Percentiles rank a stretch among this genome's conserved stretches.
phyloP scores from a whole-genome alignment of 1,284 basidiomycete species.

The Coniferiporia sulphurascens region DNA sequence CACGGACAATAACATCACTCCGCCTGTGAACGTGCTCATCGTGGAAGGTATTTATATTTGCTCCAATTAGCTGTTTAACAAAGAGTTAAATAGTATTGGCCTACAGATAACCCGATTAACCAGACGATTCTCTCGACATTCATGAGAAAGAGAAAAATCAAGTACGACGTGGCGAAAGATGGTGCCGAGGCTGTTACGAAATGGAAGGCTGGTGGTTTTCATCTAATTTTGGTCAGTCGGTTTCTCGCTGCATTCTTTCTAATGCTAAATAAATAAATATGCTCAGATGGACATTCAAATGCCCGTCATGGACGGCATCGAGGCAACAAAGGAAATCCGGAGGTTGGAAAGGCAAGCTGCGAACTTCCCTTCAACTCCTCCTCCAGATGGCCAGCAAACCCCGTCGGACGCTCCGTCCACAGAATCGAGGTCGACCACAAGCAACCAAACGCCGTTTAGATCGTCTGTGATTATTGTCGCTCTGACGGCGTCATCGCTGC shows the following conservation, averaged over 20 bases:
- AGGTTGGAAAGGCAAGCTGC: constrained; percentile 73
- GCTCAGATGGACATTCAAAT: constrained; percentile 98
- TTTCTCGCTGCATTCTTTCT: constrained; percentile 1
- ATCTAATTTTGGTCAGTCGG: constrained; percentile 83
- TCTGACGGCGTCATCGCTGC: constrained; percentile 89
- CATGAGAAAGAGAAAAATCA: constrained; percentile 95
- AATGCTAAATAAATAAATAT: constrained; percentile 8
- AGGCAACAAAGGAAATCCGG: constrained; percentile 95
- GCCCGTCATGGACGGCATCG: constrained; percentile 97
- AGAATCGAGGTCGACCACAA: constrained; percentile 39
- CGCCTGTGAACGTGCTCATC: constrained; percentile 93
- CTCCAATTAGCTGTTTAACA: constrained; percentile 7
- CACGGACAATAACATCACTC: constrained; percentile 62
- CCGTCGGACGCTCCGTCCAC: constrained; percentile 46
- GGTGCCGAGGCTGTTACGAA: constrained; percentile 95
- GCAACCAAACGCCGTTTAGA: constrained; percentile 59
- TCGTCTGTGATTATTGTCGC: constrained; percentile 99
- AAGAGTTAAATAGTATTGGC: constrained; percentile 17
- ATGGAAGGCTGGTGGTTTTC: constrained; percentile 92
- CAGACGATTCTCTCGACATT: constrained; percentile 95
- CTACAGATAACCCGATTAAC: constrained; percentile 95
- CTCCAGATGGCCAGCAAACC: constrained; percentile 51
- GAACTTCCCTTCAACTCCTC: constrained; percentile 63
- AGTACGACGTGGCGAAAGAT: constrained; percentile 92
- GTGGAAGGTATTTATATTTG: constrained; percentile 73